Evolutionary conservation across 176 grass and related monocot genomes (phyloP).

Genomic region (Bolboschoenus planiculmis): DNA sequence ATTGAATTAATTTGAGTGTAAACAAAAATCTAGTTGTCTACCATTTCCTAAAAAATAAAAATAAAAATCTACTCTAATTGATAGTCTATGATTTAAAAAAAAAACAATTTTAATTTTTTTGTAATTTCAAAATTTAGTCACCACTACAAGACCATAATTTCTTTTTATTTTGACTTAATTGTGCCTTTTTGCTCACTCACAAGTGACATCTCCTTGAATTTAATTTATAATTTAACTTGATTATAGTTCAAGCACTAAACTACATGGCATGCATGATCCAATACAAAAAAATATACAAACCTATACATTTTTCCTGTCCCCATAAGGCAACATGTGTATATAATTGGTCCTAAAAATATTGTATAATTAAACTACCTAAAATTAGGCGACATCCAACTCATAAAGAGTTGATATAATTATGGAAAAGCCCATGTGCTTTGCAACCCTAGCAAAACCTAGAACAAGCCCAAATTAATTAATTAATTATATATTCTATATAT

Average conservation of each 20-base stretch:
- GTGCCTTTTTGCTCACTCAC: background rate
- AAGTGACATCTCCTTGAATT: background rate
- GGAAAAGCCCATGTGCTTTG: slow-evolving; percentile 26
- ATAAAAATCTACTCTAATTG: background rate
- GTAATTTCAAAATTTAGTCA: background rate
- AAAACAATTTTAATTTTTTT: background rate
- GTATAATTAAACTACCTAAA: slow-evolving; percentile 4
- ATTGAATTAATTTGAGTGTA: background rate
- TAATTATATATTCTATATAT: background rate
- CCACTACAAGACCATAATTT: background rate
- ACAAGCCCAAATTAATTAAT: slow-evolving; percentile 19
- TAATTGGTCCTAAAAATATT: slow-evolving; percentile 1
- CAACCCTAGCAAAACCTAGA: slow-evolving; percentile 21
- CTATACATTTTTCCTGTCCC: background rate
- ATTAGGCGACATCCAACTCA: slow-evolving; percentile 15
- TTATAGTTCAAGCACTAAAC: background rate
- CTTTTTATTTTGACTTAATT: background rate
- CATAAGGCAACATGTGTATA: background rate
- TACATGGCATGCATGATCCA: background rate
- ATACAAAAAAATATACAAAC: background rate
- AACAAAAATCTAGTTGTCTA: background rate
- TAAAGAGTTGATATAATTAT: slow-evolving; percentile 8
- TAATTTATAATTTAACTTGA: background rate
- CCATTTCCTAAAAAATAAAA: background rate
- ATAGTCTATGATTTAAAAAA: background rate